Base-by-base conservation (phyloP, 2,329 filamentous ascomycete genomes). In the Eurotiales sp. region DNA sequence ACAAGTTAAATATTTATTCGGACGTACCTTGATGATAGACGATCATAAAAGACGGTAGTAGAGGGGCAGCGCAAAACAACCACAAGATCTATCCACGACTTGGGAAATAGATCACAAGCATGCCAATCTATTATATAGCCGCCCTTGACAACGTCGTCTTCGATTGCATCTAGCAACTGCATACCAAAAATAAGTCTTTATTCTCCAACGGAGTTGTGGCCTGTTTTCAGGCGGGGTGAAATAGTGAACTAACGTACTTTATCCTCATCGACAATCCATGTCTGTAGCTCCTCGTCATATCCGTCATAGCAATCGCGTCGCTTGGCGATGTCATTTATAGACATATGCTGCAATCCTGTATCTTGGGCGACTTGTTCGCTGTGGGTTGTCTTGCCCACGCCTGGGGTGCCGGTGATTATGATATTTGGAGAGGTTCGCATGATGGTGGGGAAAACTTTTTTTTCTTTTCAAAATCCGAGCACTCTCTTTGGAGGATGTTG, bases 71-170 rank as follows among this genome's bases (percentile, higher is more conserved):
- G 80, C 56, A 99, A 71, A 50, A 99, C 93, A 4, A 97, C 87
- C 1, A 99, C 91, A 2, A 99, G 80, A 68, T 99, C 93, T 64
- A 99, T 87, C 89, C 91, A 95, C 64, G 87, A 87, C 66, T 87
- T 85, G 2, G 93, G 93, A 65, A 97, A 97, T 19, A 97, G 74
- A 63, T 97, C 93, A 74, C 92, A 97, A 2, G 91, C 92, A 72
- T 99, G 93, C 92, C 93, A 99, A 74, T 99, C 93, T 64, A 99
- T 87, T 60, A 99, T 84, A 69, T 84, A 88, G 17, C 93, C 93
- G 52, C 92, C 92, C 17, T 80, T 73, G 56, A 85, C 80, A 34
- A 88, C 80, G 55, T 93, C 86, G 51, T 88, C 81, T 72, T 97
- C 93, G 52, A 99, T 86, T 43, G 87, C 83, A 67, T 99, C 93